Evolutionary conservation across 2,329 filamentous ascomycete species (phyloP), one percentile per base, ranked within the genome.

Genomic region (Paramyrothecium roridum): DNA sequence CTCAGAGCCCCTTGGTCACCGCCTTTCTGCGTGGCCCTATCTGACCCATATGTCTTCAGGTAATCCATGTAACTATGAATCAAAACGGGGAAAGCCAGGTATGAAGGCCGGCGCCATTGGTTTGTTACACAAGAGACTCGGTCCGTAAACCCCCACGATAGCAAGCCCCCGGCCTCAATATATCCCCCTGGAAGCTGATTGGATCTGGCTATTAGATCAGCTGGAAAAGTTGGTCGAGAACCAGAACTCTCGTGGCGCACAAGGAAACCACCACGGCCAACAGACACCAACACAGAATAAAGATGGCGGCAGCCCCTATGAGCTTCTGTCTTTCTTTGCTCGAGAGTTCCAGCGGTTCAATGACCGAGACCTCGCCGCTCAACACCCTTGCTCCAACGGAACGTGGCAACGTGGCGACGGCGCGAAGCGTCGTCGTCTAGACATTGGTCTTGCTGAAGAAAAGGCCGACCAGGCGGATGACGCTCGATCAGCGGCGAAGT

Each of bases 61-160:
- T 17, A 50, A 22, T 22, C 37, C n/a, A 1, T 73, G 71, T 53
- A 50, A 65, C 11, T 74, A 73, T 53, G 64, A 69, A 22, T 53
- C 60, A 2, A 70, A 67, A 55, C 63, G 65, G 33, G 62, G 60
- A 2, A 74, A 71, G 54, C 73, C 73, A 3, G 71, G 72, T 3
- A 64, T 75, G 54, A 73, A 73, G 56, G 59, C 63, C 11, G 73
- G 73, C 1, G 72, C 70, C 2, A 64, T 75, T 22, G 71, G 74
- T 37, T 67, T 63, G 34, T 55, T 74, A 21, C 71, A 71, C 51
- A 59, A 64, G 53, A 62, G 72, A 56, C 59, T 74, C 21, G 65
- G 70, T 69, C 47, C 13, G 52, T 50, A 33, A 47, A 56, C 52
- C 50, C 37, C n/a, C 26, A 30, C 26, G 4, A 30, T 30, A 30